Evolutionary conservation across 805 yeast genomes (phyloP).

Genomic region (Starmerella vaccinii): DNA sequence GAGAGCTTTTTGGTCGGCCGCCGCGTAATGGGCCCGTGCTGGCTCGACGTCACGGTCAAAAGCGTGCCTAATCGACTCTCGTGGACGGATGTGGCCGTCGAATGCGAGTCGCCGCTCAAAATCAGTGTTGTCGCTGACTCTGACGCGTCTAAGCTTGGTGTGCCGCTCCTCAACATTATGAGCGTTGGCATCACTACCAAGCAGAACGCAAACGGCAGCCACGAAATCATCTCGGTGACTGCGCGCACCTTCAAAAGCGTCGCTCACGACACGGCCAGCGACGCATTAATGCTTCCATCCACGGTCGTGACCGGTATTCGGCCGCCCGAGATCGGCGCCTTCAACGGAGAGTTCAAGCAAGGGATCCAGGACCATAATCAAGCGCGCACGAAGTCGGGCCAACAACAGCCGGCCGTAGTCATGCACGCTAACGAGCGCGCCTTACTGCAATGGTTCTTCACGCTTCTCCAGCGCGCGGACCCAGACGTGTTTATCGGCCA

Average conservation of each 20-base stretch:
- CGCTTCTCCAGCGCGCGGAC: slow-evolving; percentile 61
- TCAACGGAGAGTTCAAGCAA: slow-evolving; percentile 68
- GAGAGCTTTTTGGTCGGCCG: slow-evolving; percentile 77
- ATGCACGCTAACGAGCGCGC: slow-evolving; percentile 64
- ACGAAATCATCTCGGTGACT: slow-evolving; percentile 79
- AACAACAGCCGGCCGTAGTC: slow-evolving; percentile 30
- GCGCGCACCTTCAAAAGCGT: slow-evolving; percentile 61
- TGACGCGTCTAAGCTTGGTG: slow-evolving; percentile 25
- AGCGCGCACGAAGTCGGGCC: slow-evolving; percentile 27
- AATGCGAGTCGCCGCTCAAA: slow-evolving; percentile 33
- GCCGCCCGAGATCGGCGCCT: slow-evolving; percentile 47
- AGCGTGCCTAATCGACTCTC: slow-evolving; percentile 56
- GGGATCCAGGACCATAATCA: slow-evolving; percentile 38
- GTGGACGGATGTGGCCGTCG: slow-evolving; percentile 60
- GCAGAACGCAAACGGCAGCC: slow-evolving; percentile 62
- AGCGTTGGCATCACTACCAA: slow-evolving; percentile 71
- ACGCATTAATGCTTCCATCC: slow-evolving; percentile 50
- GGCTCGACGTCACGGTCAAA: slow-evolving; percentile 71
- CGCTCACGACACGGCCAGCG: slow-evolving; percentile 51
- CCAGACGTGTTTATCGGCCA: slow-evolving; percentile 92
- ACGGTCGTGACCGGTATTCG: slow-evolving; percentile 64
- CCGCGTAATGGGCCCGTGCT: slow-evolving; percentile 93
- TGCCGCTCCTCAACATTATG: slow-evolving; percentile 64
- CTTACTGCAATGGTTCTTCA: slow-evolving; percentile 63
- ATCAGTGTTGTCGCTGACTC: slow-evolving; percentile 37